Base-by-base conservation (phyloP, 441 rosid genomes). In the Croton laevigatus region DNA sequence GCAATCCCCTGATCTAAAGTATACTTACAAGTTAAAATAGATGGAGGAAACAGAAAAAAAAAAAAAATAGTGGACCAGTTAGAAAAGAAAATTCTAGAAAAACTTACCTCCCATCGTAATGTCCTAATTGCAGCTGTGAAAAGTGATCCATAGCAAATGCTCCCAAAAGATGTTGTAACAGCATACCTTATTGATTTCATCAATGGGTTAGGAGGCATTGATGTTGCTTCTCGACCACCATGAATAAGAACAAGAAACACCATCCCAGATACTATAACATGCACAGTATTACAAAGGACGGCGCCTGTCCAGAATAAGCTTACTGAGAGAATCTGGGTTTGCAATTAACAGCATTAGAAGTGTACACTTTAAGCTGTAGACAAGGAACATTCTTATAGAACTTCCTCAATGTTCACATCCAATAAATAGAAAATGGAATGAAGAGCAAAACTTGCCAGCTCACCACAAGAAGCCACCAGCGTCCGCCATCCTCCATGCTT, bases 381-480 rank as follows among this genome's bases (percentile, higher is more conserved):
- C 55, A 48, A 36, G 57, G 71, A 38, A 40, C 74, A 12, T 72
- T 44, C 65, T 42, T 38, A 66, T 45, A 66, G 75, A 53, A 70
- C 60, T 73, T 57, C 48, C 68, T 77, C 69, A 65, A 66, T 57
- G 71, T 71, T 81, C 59, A 46, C 65, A 78, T 76, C 73, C 78
- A 78, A 72, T 62, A 45, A 45, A 73, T 48, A 68, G 52, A 45
- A 69, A 58, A 54, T 71, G 65, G 66, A 77, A 78, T 69, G 34
- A 77, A 81, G 76, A 76, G 82, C 84, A 92, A 85, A 91, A 90
- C 99, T 94, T 91, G 97, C 97, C 98, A 85, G 89, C 97, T 94
- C 99, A 94, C 99, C 99, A 92, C 84, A 86, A 95, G 95, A 88
- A 95, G 97, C 96, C 99, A 95, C 97, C 94, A 92, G 62, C 93